Conservation (phyloP, 495 filamentous ascomycete species). For the Penicillium goetzii region DNA sequence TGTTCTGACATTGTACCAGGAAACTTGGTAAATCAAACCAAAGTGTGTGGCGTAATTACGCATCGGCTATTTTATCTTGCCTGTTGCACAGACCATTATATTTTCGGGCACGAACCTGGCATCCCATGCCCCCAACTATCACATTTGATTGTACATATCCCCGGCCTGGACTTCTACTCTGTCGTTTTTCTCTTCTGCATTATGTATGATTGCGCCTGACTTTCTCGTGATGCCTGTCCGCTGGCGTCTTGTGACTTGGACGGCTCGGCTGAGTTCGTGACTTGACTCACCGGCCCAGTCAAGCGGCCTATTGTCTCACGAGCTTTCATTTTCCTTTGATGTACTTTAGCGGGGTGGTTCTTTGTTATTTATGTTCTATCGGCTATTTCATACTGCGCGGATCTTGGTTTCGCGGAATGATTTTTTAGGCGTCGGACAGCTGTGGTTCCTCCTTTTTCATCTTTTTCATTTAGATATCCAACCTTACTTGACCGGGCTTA, state of each 20-base stretch:
- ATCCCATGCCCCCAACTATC: neutral
- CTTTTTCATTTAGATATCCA: neutral
- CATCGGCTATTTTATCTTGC: neutral
- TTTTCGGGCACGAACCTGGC: neutral
- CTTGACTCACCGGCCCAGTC: neutral
- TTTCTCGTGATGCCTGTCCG: neutral
- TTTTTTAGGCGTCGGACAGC: neutral
- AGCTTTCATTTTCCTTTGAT: neutral
- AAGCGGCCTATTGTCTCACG: neutral
- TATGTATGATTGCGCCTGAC: neutral
- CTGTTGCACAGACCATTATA: neutral
- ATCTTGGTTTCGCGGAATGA: neutral
- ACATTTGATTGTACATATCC: neutral
- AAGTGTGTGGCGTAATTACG: neutral
- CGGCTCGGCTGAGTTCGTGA: neutral
- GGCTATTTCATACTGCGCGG: neutral
- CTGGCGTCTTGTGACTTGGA: neutral
- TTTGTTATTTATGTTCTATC: slow-evolving; percentile 7
- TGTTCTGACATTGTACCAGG: slow-evolving; percentile 25
- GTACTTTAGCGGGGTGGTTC: slow-evolving; percentile 37
- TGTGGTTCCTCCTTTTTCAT: neutral
- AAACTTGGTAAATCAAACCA: slow-evolving; percentile 40
- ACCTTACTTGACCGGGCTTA: neutral
- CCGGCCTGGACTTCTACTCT: neutral
- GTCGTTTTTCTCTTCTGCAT: neutral